phyloP scores from a whole-genome alignment of 2,329 filamentous ascomycete genomes.

The Cladophialophora carrionii region DNA sequence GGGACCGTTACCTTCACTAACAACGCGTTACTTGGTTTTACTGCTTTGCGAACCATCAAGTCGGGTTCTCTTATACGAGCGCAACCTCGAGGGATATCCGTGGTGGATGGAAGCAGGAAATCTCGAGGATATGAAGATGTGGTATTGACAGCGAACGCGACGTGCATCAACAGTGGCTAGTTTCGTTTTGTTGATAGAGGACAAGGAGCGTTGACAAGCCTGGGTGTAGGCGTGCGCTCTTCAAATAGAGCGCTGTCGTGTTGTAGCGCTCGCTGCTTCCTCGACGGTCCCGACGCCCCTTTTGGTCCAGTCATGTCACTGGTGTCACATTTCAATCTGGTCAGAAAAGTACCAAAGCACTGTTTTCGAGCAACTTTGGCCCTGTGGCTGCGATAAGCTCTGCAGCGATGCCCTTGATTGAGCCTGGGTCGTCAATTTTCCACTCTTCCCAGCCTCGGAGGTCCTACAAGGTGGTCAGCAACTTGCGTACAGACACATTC shows the following conservation, averaged over 20 bases:
- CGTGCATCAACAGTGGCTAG: background rate
- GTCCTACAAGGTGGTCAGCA: constrained; percentile 42
- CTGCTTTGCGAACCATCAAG: background rate
- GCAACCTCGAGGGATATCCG: background rate
- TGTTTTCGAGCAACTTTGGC: constrained; percentile 46
- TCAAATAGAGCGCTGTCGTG: background rate
- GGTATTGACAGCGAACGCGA: background rate
- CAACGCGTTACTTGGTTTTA: background rate
- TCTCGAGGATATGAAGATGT: background rate
- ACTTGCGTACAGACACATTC: background rate
- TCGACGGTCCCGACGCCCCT: background rate
- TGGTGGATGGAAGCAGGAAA: background rate
- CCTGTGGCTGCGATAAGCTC: constrained; percentile 53
- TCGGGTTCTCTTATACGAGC: constrained; percentile 10
- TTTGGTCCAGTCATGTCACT: constrained; percentile 7
- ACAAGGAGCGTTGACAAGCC: background rate
- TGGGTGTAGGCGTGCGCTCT: background rate
- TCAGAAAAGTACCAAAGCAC: constrained; percentile 37
- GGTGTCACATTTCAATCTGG: constrained; percentile 6
- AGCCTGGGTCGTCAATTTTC: constrained; percentile 48
- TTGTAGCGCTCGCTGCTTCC: background rate
- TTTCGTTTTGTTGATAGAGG: background rate
- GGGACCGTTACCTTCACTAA: background rate
- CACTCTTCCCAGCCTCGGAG: constrained; percentile 53
- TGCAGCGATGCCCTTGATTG: constrained; percentile 53